phyloP scores from a whole-genome alignment of 345 rosid species.

The Xanthoceras sorbifolium region DNA sequence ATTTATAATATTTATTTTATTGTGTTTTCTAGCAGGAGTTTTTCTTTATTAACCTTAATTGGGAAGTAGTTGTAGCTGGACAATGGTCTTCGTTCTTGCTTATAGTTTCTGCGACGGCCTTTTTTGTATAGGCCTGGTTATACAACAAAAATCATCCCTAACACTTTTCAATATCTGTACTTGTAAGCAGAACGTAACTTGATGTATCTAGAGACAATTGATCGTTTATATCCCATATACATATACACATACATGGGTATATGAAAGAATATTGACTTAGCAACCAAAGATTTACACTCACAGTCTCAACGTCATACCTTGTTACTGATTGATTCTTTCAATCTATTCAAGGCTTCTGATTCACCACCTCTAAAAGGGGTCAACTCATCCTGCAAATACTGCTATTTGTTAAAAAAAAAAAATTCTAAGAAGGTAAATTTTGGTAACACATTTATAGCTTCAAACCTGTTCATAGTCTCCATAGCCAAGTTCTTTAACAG shows the following conservation, averaged over 20 bases:
- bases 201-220: not conserved
- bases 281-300: not conserved
- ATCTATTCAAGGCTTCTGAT: conserved; percentile 68
- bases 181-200: not conserved
- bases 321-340: conserved; percentile 59
- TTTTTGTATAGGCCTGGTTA: too few relatives aligned
- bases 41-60: too few relatives aligned
- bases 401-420: not conserved
- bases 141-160: not conserved
- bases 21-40: too few relatives aligned
- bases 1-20: too few relatives aligned
- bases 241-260: not conserved
- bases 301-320: conserved; percentile 45
- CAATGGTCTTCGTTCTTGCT: too few relatives aligned
- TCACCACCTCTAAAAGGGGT: conserved; percentile 91
- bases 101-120: not conserved
- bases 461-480: conserved; percentile 52
- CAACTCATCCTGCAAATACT: conserved; percentile 49
- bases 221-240: not conserved
- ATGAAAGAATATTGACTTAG: not conserved
- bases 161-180: not conserved
- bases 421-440: not conserved
- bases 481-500: conserved; percentile 70
- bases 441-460: conserved; percentile 2
- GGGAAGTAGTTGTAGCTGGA: too few relatives aligned